phyloP scores from a whole-genome alignment of 2,329 filamentous ascomycete genomes.

The Teratosphaeria viscida region DNA sequence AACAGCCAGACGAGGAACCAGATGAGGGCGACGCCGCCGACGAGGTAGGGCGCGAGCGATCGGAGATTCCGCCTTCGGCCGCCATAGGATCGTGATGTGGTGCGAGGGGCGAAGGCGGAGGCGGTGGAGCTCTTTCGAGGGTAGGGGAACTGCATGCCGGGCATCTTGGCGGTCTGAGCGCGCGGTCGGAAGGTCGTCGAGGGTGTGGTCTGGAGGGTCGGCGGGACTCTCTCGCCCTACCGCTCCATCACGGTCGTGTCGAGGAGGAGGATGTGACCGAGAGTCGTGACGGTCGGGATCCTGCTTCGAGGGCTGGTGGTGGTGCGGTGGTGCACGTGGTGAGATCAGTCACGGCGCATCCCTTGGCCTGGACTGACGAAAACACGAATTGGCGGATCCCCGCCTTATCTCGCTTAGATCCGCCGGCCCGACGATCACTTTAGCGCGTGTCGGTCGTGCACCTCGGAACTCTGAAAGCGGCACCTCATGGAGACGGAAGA shows the following conservation, averaged over 20 bases:
- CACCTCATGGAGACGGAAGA: too few relatives aligned
- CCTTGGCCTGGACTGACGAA: not conserved
- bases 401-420: not conserved
- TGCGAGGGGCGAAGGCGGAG: conserved; percentile 4
- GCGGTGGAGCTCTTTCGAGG: conserved; percentile 68
- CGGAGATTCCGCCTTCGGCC: conserved; percentile 15
- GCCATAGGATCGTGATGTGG: not conserved
- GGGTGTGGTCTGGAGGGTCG: not conserved
- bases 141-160: conserved; percentile 75
- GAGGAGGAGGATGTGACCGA: not conserved
- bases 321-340: too few relatives aligned
- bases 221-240: not conserved
- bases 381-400: not conserved
- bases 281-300: not conserved
- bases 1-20: conserved; percentile 25
- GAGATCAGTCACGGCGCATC: not conserved
- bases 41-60: conserved; percentile 38
- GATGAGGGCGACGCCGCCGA: conserved; percentile 13
- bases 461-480: not conserved
- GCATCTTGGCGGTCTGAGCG: conserved; percentile 7
- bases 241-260: not conserved
- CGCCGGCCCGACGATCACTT: not conserved
- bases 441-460: not conserved
- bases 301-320: not conserved
- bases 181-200: not conserved